Base-by-base conservation (phyloP, 305 asterid genomes). In the Plantago lanceolata region DNA sequence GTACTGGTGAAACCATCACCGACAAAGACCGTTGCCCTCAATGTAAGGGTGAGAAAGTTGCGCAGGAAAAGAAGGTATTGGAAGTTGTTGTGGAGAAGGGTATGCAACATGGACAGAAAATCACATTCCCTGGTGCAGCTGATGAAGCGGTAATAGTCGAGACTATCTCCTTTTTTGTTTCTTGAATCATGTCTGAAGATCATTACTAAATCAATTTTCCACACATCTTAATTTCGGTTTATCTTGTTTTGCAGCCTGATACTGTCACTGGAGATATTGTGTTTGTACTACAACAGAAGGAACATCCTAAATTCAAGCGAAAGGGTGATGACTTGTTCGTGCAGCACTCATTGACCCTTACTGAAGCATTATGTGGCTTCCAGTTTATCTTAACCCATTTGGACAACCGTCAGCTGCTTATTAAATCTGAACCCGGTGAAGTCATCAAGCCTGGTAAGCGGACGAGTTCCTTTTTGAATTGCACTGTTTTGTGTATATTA, bases 281-380 rank as follows among this genome's bases (percentile, higher is more conserved):
- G 19, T 84, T 90, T 71, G 88, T 90, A 51, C 74, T 90, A 51
- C 95, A 90, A 79, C 96, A 85, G 57, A 90, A 86, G 81, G 97
- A 88, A 68, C 96, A 90, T 72, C 88, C 94, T 0, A 90, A 80
- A 72, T 90, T 85, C 72, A 90, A 90, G 85, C 73, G 97, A 29
- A 90, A 88, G 84, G 95, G 94, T 37, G 97, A 90, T 70, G 97
- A 90, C 73, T 85, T 90, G 20, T 90, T 90, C 71, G 77, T 84
- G 9, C 96, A 84, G 37, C 97, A 88, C 71, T 74, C 93, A 9
- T 67, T 90, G 84, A 81, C 86, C 51, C 76, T 90, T 35, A 88
- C 96, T 20, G 97, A 90, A 80, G 96, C 97, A 37, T 88, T 90
- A 0, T 90, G 97, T 66, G 97, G 97, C 63, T 90, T 90, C 83